phyloP scores from a whole-genome alignment of 441 rosid genomes.

The Aquilaria agallochum region DNA sequence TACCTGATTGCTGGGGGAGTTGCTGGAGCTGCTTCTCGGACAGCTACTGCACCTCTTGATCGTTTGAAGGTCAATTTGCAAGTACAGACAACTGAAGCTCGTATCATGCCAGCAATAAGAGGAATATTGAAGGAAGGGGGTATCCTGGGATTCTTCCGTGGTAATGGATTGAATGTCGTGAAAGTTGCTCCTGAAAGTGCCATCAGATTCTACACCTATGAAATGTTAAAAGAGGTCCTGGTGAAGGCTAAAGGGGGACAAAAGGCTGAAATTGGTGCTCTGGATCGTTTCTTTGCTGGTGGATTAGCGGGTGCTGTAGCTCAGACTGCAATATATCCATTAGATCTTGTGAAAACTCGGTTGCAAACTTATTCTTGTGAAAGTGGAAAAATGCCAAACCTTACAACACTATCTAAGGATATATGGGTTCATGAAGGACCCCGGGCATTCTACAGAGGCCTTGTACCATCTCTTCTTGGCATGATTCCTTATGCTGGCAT shows the following conservation, averaged over 20 bases:
- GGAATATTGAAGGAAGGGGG: conserved; percentile 51
- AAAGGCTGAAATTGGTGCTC: conserved; percentile 35
- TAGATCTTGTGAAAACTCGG: conserved; percentile 69
- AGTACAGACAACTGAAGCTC: conserved; percentile 48
- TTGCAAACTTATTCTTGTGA: conserved; percentile 47
- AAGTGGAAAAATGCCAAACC: conserved; percentile 35
- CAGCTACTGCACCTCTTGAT: conserved; percentile 64
- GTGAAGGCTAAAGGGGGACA: conserved; percentile 29
- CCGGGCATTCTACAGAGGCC: conserved; percentile 59
- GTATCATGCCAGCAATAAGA: conserved; percentile 43
- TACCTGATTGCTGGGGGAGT: conserved; percentile 63
- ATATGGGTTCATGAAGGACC: conserved; percentile 60
- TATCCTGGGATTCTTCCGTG: conserved; percentile 42
- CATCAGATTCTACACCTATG: conserved; percentile 52
- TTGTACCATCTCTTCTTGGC: conserved; percentile 65
- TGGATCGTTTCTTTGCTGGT: conserved; percentile 50
- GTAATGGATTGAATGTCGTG: conserved; percentile 57
- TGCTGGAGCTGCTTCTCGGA: conserved; percentile 65
- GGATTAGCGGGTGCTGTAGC: conserved; percentile 73
- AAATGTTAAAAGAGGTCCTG: conserved; percentile 41
- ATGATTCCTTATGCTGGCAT: conserved; percentile 69
- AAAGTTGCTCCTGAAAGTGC: conserved; percentile 76
- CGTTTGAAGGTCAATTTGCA: conserved; percentile 58
- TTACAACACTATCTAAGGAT: conserved; percentile 44
- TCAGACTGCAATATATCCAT: conserved; percentile 55